Evolutionary conservation across 2,329 filamentous ascomycete species (phyloP).

Genomic region (Alternaria atra): DNA sequence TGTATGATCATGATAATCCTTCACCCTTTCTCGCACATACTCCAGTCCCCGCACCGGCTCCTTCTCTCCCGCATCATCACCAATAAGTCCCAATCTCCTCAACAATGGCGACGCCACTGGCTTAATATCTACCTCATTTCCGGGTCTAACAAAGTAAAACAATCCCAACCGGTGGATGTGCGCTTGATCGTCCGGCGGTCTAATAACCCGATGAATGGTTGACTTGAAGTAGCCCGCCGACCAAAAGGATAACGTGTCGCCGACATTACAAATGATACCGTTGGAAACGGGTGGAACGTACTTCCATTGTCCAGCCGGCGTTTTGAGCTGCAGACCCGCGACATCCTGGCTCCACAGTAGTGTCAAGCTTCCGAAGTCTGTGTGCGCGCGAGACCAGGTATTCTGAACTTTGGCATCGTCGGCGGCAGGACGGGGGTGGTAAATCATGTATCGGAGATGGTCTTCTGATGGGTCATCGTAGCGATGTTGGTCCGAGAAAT

Average conservation of each 20-base stretch:
- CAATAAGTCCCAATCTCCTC: conserved; percentile 36
- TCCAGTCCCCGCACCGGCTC: conserved; percentile 50
- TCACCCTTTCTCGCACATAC: conserved; percentile 55
- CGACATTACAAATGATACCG: conserved; percentile 61
- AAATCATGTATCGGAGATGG: conserved; percentile 56
- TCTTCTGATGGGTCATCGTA: conserved; percentile 51
- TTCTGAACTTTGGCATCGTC: conserved; percentile 50
- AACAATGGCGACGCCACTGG: conserved; percentile 50
- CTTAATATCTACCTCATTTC: conserved; percentile 49
- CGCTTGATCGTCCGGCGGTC: conserved; percentile 55
- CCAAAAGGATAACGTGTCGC: conserved; percentile 54
- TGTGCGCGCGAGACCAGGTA: conserved; percentile 59
- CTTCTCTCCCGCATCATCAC: conserved; percentile 30
- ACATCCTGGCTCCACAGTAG: conserved; percentile 60
- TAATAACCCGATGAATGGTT: conserved; percentile 60
- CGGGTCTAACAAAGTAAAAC: conserved; percentile 54
- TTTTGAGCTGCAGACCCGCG: conserved; percentile 59
- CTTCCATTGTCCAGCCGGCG: conserved; percentile 57
- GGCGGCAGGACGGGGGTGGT: conserved; percentile 51
- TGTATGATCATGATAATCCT: conserved; percentile 52
- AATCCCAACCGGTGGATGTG: conserved; percentile 50
- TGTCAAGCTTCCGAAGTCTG: conserved; percentile 59
- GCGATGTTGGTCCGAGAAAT: conserved; percentile 49
- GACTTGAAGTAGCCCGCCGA: conserved; percentile 58
- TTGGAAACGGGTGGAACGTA: conserved; percentile 57